These are phyloP conservation scores for Gnomoniopsis sp. DNA, from an alignment of 2,329 filamentous ascomycete genomes.

Conservation along the genomic window DNA sequence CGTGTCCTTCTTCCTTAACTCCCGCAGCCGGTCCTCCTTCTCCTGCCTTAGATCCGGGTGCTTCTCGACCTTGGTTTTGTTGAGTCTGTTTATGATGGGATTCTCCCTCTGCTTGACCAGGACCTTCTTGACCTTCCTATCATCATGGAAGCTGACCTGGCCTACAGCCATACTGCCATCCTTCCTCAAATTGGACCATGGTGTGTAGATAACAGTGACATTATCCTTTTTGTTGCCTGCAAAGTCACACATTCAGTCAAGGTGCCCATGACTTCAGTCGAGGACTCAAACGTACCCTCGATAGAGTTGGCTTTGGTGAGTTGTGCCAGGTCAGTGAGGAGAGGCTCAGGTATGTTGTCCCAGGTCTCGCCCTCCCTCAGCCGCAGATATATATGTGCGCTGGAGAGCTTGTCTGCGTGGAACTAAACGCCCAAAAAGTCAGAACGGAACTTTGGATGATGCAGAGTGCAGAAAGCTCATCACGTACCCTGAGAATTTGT, in stretches of 20 bases:
- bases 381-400: slow-evolving; percentile 92
- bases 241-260: neutral
- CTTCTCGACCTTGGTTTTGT: slow-evolving; percentile 91
- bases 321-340: slow-evolving; percentile 89
- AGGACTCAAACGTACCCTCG: slow-evolving; percentile 61
- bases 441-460: neutral
- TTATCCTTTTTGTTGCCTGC: slow-evolving; percentile 98
- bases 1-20: slow-evolving; percentile 70
- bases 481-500: slow-evolving; percentile 29
- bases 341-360: slow-evolving; percentile 72
- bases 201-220: slow-evolving; percentile 93
- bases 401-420: slow-evolving; percentile 95
- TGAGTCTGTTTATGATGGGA: slow-evolving; percentile 90
- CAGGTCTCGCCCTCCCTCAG: slow-evolving; percentile 75
- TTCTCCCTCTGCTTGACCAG: slow-evolving; percentile 82
- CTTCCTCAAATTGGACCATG: slow-evolving; percentile 92
- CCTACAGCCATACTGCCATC: slow-evolving; percentile 93
- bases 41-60: slow-evolving; percentile 81
- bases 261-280: neutral
- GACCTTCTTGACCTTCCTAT: slow-evolving; percentile 77
- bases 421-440: slow-evolving; percentile 55
- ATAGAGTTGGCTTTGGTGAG: slow-evolving; percentile 99
- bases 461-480: neutral
- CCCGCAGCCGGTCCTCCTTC: slow-evolving; percentile 71
- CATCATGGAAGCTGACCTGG: slow-evolving; percentile 92